These are phyloP conservation scores for Rhodotorula glutinis DNA, from an alignment of 1,284 basidiomycete genomes.

Conservation along the genomic window DNA sequence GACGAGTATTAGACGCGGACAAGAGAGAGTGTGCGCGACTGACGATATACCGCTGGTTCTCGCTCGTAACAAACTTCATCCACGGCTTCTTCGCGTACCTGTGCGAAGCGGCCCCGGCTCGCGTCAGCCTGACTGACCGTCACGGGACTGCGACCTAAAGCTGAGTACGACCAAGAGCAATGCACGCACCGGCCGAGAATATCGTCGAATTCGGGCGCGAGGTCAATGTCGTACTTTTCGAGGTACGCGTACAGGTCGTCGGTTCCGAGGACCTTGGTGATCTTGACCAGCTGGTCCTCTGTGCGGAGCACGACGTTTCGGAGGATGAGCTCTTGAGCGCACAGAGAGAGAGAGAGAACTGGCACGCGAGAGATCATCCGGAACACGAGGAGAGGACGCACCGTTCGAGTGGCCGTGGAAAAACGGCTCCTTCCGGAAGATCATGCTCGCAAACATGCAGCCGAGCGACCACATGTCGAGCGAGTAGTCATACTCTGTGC, in stretches of 20 bases:
- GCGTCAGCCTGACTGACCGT: background rate
- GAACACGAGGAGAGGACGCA: background rate
- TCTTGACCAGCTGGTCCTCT: conserved; percentile 97
- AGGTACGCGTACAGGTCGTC: conserved; percentile 78
- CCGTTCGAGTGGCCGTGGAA: conserved; percentile 88
- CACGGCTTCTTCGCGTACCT: conserved; percentile 80
- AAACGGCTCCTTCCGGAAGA: conserved; percentile 99
- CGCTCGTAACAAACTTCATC: conserved; percentile 76
- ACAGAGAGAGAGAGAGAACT: too few species aligned
- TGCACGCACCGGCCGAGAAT: conserved; percentile 65
- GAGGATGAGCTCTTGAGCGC: too few species aligned
- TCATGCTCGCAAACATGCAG: conserved; percentile 99
- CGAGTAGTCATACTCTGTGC: conserved; percentile 45
- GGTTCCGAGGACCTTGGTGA: conserved; percentile 94
- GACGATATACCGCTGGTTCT: conserved; percentile 26
- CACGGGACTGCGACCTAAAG: too few species aligned
- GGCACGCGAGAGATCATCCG: background rate
- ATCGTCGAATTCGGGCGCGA: conserved; percentile 70
- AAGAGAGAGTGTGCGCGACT: background rate
- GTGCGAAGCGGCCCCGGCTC: background rate
- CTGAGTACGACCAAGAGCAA: too few species aligned
- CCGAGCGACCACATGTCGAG: conserved; percentile 97
- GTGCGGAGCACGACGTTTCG: too few species aligned
- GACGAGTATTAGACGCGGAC: too few species aligned
- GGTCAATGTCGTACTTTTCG: conserved; percentile 48